Evolutionary conservation across 106 monocot species (phyloP).

Genomic region (Dendrobium catenatum): DNA sequence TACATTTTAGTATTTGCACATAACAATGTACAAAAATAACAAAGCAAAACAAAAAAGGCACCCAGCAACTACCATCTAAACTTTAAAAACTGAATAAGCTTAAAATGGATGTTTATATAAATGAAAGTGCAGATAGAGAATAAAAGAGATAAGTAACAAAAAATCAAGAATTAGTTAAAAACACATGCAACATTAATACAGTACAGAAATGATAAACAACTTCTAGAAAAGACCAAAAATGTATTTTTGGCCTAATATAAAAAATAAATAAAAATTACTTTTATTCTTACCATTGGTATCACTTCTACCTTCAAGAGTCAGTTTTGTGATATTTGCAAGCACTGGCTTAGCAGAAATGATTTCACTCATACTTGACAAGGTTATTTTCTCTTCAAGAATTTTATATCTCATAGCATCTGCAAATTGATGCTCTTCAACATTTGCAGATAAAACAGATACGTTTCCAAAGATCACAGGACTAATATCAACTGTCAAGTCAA

Average conservation of each 20-base stretch:
- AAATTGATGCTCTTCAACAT: slow-evolving; percentile 21
- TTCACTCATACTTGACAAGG: slow-evolving; percentile 10
- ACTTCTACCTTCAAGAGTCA: slow-evolving; percentile 57
- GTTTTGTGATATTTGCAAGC: slow-evolving; percentile 38
- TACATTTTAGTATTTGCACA: not conserved
- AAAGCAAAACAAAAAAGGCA: too few relatives aligned
- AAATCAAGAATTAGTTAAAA: not conserved
- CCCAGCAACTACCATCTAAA: not conserved
- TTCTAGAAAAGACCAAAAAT: not conserved
- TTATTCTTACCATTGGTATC: slow-evolving; percentile 45
- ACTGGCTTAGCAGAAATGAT: slow-evolving; percentile 8
- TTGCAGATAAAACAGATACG: slow-evolving; percentile 40
- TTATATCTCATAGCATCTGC: slow-evolving; percentile 11
- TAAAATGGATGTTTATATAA: too few relatives aligned
- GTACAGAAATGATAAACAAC: not conserved
- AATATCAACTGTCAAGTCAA: slow-evolving; percentile 59
- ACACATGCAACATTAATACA: not conserved
- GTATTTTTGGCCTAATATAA: not conserved
- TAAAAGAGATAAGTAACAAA: not conserved
- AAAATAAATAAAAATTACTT: not conserved
- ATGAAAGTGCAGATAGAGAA: too few relatives aligned
- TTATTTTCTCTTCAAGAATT: not conserved
- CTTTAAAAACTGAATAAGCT: not conserved
- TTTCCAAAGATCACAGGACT: slow-evolving; percentile 25
- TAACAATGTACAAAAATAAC: not conserved